Evolutionary conservation across 164 flowering plant species (phyloP).

Genomic region (Pachysandra terminalis): DNA sequence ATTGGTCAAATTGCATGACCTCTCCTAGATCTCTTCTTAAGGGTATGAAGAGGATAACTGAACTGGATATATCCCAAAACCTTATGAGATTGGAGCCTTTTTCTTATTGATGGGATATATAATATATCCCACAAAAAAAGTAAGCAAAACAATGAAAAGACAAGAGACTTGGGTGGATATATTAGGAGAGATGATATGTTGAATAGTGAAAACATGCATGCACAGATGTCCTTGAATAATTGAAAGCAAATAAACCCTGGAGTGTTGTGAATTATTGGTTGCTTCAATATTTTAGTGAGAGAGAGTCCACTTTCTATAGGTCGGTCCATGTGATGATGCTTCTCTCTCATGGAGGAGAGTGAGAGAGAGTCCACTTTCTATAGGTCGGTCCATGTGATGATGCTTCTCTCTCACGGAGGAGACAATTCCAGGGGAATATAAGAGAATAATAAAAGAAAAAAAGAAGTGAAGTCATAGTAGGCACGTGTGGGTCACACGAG

Average conservation of each 20-base stretch:
- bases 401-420: constrained; percentile 8
- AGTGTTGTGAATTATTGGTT: constrained; percentile 26
- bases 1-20: not conserved
- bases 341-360: constrained; percentile 1
- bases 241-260: constrained; percentile 22
- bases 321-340: constrained; percentile 43
- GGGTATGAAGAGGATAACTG: not conserved
- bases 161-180: constrained; percentile 21
- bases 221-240: constrained; percentile 28
- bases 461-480: constrained; percentile 1
- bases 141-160: constrained; percentile 7
- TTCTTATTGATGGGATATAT: not conserved
- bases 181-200: constrained; percentile 4
- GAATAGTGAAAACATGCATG: constrained; percentile 9
- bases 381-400: constrained; percentile 44
- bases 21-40: not conserved
- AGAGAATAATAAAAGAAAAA: too few species aligned
- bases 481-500: constrained; percentile 23
- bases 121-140: too few species aligned
- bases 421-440: not conserved
- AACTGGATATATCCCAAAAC: too few species aligned
- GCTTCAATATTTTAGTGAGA: constrained; percentile 10
- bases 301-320: constrained; percentile 20
- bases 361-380: constrained; percentile 14
- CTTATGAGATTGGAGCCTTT: not conserved